These are phyloP conservation scores for Chaetomium sp. DNA, from an alignment of 2,329 filamentous ascomycete genomes.

Conservation along the genomic window DNA sequence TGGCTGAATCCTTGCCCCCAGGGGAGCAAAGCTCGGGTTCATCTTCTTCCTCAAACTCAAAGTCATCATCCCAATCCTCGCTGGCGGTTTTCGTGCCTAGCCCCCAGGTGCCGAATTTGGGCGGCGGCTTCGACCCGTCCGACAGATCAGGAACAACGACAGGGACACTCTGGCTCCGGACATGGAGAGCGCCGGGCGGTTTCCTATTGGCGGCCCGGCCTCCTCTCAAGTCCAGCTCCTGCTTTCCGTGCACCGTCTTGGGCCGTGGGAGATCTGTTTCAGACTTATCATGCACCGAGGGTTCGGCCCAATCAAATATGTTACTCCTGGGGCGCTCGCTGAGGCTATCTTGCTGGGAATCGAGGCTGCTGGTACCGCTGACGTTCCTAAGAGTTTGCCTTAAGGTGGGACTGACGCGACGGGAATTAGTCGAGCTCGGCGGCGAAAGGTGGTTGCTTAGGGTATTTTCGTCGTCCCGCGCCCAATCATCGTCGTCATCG, in stretches of 20 bases:
- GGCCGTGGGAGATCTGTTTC: constrained; percentile 57
- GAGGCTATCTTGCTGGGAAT: constrained; percentile 28
- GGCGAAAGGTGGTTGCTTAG: constrained; percentile 53
- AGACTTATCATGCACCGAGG: constrained; percentile 53
- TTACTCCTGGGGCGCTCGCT: constrained; percentile 56
- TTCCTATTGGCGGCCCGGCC: constrained; percentile 62
- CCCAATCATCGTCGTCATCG: constrained; percentile 59
- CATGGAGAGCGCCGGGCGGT: constrained; percentile 61
- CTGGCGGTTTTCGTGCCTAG: constrained; percentile 71
- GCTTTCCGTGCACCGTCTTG: constrained; percentile 70
- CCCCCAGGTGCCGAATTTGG: constrained; percentile 78
- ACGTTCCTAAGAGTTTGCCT: constrained; percentile 49
- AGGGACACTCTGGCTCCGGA: constrained; percentile 76
- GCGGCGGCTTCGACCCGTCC: constrained; percentile 47
- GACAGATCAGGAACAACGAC: constrained; percentile 59
- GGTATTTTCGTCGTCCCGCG: constrained; percentile 48
- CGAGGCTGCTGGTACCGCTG: constrained; percentile 40
- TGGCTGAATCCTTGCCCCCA: constrained; percentile 32
- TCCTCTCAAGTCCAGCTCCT: constrained; percentile 62
- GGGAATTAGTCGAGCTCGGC: constrained; percentile 49
- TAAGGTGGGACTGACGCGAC: constrained; percentile 46
- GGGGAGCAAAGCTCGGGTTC: constrained; percentile 33
- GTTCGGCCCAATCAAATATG: constrained; percentile 74
- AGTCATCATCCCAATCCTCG: constrained; percentile 87
- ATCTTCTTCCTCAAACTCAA: constrained; percentile 58